These are phyloP conservation scores for Candolleomyces aberdarensis DNA, from an alignment of 768 basidiomycete species.

Conservation along the genomic window DNA sequence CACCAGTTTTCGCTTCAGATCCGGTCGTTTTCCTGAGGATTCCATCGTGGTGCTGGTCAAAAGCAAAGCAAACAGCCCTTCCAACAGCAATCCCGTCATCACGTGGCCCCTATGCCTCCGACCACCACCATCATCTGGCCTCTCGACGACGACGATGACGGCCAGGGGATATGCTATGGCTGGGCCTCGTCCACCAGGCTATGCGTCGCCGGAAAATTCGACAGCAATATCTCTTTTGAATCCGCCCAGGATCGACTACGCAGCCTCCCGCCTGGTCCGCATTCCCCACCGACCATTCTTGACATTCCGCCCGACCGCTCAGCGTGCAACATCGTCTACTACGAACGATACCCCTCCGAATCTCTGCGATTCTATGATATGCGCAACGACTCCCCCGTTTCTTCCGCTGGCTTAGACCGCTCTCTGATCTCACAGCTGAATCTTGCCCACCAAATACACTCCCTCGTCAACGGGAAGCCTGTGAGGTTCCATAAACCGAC, in stretches of 20 bases:
- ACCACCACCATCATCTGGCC: constrained; percentile 58
- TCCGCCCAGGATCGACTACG: background rate
- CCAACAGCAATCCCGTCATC: constrained; percentile 6
- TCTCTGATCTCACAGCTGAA: constrained; percentile 41
- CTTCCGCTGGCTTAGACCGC: constrained; percentile 29
- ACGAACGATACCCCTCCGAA: constrained; percentile 47
- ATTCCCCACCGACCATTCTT: background rate
- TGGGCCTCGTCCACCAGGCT: constrained; percentile 47
- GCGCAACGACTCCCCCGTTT: constrained; percentile 29
- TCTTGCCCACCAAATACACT: constrained; percentile 16
- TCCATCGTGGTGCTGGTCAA: background rate
- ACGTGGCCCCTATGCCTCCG: constrained; percentile 27
- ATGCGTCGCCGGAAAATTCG: constrained; percentile 50
- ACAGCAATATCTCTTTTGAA: constrained; percentile 10
- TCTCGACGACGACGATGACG: constrained; percentile 34
- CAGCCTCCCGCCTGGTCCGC: constrained; percentile 1
- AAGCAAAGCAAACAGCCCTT: background rate
- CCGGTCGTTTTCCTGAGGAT: constrained; percentile 48
- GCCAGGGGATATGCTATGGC: constrained; percentile 53
- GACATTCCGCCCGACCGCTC: constrained; percentile 2
- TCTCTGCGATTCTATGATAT: constrained; percentile 68
- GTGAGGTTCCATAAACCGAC: constrained; percentile 13
- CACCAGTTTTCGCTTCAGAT: constrained; percentile 83
- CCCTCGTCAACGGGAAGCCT: constrained; percentile 11
- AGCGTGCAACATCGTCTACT: constrained; percentile 39